Conservation (phyloP, 1,139 yeast species). For the Yamadazyma sp. region DNA sequence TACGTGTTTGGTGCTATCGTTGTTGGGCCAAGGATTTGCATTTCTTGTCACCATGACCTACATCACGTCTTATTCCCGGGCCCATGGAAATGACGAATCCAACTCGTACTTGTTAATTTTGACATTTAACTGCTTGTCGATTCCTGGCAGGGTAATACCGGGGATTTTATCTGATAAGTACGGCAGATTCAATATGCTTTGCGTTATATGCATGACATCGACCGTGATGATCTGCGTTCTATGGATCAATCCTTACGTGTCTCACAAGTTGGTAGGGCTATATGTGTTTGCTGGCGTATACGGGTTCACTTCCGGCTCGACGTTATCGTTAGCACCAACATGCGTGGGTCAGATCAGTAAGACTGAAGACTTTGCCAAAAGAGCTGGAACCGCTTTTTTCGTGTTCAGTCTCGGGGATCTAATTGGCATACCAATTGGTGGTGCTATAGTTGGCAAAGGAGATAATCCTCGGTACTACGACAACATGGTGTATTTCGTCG, state of each 20-base stretch:
- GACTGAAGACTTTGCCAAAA: conserved; percentile 44
- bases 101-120: conserved; percentile 48
- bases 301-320: conserved; percentile 34
- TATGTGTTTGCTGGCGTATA: conserved; percentile 27
- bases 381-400: conserved; percentile 32
- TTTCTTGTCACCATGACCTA: conserved; percentile 51
- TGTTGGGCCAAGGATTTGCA: conserved; percentile 40
- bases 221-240: conserved; percentile 41
- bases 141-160: conserved; percentile 47
- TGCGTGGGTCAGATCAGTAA: conserved; percentile 64
- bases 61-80: conserved; percentile 50
- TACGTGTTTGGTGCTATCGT: conserved; percentile 25
- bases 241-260: conserved; percentile 42
- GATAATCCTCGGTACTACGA: conserved; percentile 21
- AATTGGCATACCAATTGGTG: conserved; percentile 36
- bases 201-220: conserved; percentile 35
- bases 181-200: conserved; percentile 56
- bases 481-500: conserved; percentile 29
- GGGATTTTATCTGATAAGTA: conserved; percentile 50
- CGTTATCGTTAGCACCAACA: conserved; percentile 31
- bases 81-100: conserved; percentile 36
- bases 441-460: conserved; percentile 28
- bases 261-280: conserved; percentile 22
- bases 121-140: conserved; percentile 45
- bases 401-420: conserved; percentile 34